phyloP scores from a whole-genome alignment of 2,329 filamentous ascomycete genomes.

The Colletotrichum sidae region DNA sequence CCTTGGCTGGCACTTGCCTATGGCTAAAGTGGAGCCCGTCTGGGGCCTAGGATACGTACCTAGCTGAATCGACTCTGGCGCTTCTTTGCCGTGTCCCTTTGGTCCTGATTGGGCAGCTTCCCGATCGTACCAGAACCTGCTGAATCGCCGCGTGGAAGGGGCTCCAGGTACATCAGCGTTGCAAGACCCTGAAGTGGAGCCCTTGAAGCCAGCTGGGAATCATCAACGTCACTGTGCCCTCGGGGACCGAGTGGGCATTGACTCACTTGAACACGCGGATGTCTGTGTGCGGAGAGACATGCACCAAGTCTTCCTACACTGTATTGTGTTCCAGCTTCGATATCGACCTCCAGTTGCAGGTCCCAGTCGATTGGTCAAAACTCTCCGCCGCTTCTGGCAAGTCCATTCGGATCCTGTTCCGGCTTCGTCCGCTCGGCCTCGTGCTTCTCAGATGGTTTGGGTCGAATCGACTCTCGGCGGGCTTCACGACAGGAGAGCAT shows the following conservation, averaged over 20 bases:
- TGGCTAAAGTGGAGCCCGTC: too few species aligned
- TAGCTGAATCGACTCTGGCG: constrained; percentile 9
- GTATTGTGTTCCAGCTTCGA: neutral
- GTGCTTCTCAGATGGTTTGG: neutral
- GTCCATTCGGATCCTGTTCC: neutral
- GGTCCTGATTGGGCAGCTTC: constrained; percentile 23
- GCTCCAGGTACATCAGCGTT: neutral
- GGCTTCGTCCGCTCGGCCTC: neutral
- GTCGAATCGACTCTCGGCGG: neutral
- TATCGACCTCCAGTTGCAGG: neutral
- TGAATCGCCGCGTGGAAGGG: constrained; percentile 35
- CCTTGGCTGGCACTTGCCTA: too few species aligned
- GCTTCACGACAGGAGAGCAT: too few species aligned
- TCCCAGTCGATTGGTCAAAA: neutral
- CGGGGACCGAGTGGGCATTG: constrained; percentile 18
- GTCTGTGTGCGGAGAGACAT: constrained; percentile 12
- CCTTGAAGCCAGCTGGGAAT: constrained; percentile 23
- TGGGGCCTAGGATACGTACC: constrained; percentile 18
- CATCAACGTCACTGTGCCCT: constrained; percentile 38
- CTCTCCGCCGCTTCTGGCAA: neutral
- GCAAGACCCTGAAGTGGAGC: constrained; percentile 35
- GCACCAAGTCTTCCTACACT: neutral
- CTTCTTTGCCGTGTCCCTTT: neutral
- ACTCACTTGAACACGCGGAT: constrained; percentile 11
- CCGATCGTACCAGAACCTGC: constrained; percentile 25